Conservation (phyloP, 2,329 filamentous ascomycete species). For the Tolypocladium album region DNA sequence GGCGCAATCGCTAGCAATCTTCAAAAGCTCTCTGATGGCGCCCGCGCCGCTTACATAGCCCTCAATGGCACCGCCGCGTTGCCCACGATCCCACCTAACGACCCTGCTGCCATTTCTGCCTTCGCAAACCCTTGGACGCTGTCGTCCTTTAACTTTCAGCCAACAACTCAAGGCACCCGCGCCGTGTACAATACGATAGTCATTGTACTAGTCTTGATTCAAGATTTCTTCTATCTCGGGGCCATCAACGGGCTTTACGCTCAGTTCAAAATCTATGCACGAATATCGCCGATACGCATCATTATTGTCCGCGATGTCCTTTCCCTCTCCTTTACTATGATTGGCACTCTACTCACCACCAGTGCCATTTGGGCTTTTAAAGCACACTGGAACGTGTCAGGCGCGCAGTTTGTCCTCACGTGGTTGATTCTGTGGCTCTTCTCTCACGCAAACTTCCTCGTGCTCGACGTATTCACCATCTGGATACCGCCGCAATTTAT, state of each 20-base stretch:
- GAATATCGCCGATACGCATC: conserved; percentile 3
- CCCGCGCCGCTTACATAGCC: conserved; percentile 6
- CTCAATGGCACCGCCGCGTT: conserved; percentile 7
- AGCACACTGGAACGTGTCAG: conserved; percentile 5
- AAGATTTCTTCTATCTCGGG: conserved; percentile 13
- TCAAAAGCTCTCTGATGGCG: conserved; percentile 4
- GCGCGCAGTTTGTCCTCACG: conserved; percentile 6
- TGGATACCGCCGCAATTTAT: conserved; percentile 10
- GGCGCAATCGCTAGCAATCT: conserved; percentile 6
- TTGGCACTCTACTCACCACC: conserved; percentile 6
- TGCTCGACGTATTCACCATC: conserved; percentile 11
- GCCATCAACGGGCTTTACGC: conserved; percentile 11
- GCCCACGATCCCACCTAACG: conserved; percentile 5
- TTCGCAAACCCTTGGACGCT: conserved; percentile 12
- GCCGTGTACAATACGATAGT: conserved; percentile 13
- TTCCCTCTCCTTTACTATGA: conserved; percentile 7
- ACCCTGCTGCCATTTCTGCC: conserved; percentile 6
- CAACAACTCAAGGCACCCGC: conserved; percentile 11
- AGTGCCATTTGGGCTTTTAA: conserved; percentile 8
- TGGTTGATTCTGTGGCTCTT: conserved; percentile 12
- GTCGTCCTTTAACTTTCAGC: conserved; percentile 10
- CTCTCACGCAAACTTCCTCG: conserved; percentile 10
- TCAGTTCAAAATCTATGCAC: conserved; percentile 10
- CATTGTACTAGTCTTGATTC: conserved; percentile 12
- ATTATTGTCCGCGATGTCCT: conserved; percentile 8